phyloP scores from a whole-genome alignment of 2,329 filamentous ascomycete species.

The Ambrosiella xylebori region DNA sequence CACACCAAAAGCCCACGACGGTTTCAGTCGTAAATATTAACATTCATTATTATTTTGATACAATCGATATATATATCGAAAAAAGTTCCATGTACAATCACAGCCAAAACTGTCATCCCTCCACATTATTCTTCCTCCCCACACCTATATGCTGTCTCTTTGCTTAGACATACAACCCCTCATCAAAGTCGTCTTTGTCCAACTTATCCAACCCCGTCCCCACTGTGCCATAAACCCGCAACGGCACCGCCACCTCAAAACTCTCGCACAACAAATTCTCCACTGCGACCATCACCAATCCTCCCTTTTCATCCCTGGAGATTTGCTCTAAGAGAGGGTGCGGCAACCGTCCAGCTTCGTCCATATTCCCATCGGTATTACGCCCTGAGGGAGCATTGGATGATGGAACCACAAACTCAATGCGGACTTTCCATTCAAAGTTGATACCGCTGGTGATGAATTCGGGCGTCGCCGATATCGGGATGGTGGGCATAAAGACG shows the following conservation, averaged over 20 bases:
- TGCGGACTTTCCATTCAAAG: conserved; percentile 71
- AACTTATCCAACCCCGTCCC: conserved; percentile 38
- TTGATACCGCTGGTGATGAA: conserved; percentile 81
- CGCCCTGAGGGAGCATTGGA: not conserved
- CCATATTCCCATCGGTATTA: conserved; percentile 5
- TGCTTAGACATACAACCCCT: conserved; percentile 25
- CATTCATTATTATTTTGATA: not conserved
- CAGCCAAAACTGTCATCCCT: not conserved
- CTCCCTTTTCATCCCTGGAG: conserved; percentile 60
- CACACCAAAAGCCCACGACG: not conserved
- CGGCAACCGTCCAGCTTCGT: conserved; percentile 15
- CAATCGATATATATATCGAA: not conserved
- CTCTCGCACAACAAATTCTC: conserved; percentile 71
- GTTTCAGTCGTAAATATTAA: not conserved
- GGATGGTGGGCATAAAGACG: conserved; percentile 70
- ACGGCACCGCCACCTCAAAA: conserved; percentile 73
- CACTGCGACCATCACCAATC: conserved; percentile 54
- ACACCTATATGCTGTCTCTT: not conserved
- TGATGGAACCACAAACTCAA: conserved; percentile 75
- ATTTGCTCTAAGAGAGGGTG: conserved; percentile 60
- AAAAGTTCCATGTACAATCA: not conserved
- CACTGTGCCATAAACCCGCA: conserved; percentile 59
- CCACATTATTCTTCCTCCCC: not conserved
- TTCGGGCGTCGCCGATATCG: conserved; percentile 67
- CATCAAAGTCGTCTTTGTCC: conserved; percentile 37